Evolutionary conservation across 352 stramenopile genomes (phyloP).

Genomic region (Phytophthora sojae): DNA sequence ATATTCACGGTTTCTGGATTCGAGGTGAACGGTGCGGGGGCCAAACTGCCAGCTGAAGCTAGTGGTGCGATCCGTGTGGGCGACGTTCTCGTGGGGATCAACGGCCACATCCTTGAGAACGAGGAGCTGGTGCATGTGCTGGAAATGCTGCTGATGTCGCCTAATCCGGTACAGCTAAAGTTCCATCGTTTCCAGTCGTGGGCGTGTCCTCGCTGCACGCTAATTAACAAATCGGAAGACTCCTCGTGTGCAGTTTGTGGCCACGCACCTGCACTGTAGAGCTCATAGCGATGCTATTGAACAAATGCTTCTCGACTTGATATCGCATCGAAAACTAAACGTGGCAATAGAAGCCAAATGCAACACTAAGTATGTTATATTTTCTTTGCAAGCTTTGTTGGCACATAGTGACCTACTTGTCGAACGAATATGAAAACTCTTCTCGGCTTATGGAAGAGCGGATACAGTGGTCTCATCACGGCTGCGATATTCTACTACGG

Average conservation of each 20-base stretch:
- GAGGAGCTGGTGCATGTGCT: conserved; percentile 65
- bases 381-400: too few species aligned
- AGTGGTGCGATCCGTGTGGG: conserved; percentile 70
- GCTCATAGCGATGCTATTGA: conserved; percentile 2
- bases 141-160: conserved; percentile 73
- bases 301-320: background rate
- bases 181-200: conserved; percentile 72
- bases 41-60: conserved; percentile 73
- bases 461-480: too few species aligned
- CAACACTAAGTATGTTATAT: background rate
- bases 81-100: conserved; percentile 73
- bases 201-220: conserved; percentile 79
- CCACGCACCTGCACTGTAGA: conserved; percentile 22
- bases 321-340: background rate
- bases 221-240: conserved; percentile 58
- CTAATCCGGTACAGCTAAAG: conserved; percentile 70
- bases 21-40: conserved; percentile 66
- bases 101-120: conserved; percentile 50
- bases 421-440: too few species aligned
- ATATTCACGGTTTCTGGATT: conserved; percentile 67
- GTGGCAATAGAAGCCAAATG: background rate
- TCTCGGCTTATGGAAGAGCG: too few species aligned
- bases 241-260: conserved; percentile 64
- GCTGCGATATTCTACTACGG: too few species aligned
- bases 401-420: too few species aligned